Base-by-base conservation (phyloP, 192 early-diverging fungal genomes). In the Backusella luteola region DNA sequence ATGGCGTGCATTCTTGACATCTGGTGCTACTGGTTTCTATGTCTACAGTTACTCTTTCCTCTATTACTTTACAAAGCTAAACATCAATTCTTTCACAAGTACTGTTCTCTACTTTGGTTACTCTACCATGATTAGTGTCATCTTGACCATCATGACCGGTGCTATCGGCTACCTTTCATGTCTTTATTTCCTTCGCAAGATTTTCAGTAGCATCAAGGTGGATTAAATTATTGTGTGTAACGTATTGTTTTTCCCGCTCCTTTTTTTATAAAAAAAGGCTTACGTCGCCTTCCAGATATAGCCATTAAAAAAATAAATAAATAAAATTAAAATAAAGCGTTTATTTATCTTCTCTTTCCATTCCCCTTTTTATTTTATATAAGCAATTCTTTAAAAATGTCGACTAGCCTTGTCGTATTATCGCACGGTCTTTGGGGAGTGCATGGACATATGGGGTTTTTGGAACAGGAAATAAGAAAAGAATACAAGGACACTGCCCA, bases 21-120 rank as follows among this genome's bases (percentile, higher is more conserved):
- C 92, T 21, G 97, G 94, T 1, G 93, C 96, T 1, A 90, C 94
- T 26, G 93, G 93, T 2, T 76, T 93, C 41, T 98, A 99, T 80
- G 92, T 97, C 35, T 96, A 96, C 77, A 72, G 93, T 73, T 99
- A 99, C 77, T 92, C 93, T 2, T 84, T 96, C 46, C 85, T 96
- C 82, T 99, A 96, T 73, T 99, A 94, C 81, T 85, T 88, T 59
- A 88, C 92, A 8, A 90, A 89, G 38, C 87, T 95, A 59, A 88
- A 92, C 70, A 92, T 98, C 87, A 89, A 91, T 44, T 90, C 91
- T 6, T 85, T 91, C 23, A 93, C 94, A 44, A 92, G 92, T 73
- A 86, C 91, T 19, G 87, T 92, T 3, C 90, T 94, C 76, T 98
- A 96, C 83, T 97, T 98, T 90, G 95, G 95, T 67, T 98, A 94